phyloP scores from a whole-genome alignment of 805 yeast genomes.

The Saccharomyces eubayanus region DNA sequence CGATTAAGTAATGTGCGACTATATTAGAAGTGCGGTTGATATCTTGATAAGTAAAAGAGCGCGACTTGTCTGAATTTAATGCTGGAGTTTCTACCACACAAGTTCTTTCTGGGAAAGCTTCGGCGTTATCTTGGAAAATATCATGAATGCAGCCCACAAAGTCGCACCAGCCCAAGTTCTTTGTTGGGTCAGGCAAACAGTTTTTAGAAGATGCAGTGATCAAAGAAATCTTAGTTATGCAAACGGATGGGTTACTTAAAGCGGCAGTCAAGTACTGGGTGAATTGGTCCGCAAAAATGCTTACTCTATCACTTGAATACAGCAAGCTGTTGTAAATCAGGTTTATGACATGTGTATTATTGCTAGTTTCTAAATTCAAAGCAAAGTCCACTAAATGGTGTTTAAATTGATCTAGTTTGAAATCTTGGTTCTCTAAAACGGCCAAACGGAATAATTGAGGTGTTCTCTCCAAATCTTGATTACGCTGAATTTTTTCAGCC shows the following conservation, averaged over 20 bases:
- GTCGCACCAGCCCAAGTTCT: constrained; percentile 80
- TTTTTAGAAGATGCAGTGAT: constrained; percentile 55
- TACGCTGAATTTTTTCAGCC: constrained; percentile 40
- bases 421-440: constrained; percentile 37
- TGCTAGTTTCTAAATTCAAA: constrained; percentile 23
- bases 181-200: constrained; percentile 77
- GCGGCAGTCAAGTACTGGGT: constrained; percentile 40
- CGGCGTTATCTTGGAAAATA: constrained; percentile 83
- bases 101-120: constrained; percentile 70
- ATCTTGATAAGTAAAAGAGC: constrained; percentile 76
- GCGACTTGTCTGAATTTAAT: constrained; percentile 42
- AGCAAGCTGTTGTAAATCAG: constrained; percentile 62
- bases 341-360: constrained; percentile 12
- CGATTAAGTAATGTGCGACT: constrained; percentile 80
- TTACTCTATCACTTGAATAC: constrained; percentile 61
- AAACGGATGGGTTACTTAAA: constrained; percentile 30
- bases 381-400: constrained; percentile 40
- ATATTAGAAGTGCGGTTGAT: constrained; percentile 89
- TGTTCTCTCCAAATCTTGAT: constrained; percentile 43
- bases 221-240: constrained; percentile 56
- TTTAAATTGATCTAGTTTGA: constrained; percentile 29
- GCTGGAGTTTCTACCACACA: constrained; percentile 91
- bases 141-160: constrained; percentile 96
- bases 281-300: constrained; percentile 66
- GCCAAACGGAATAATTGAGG: constrained; percentile 54